Conservation (phyloP, 768 basidiomycete species). For the Lactarius tabidus region DNA sequence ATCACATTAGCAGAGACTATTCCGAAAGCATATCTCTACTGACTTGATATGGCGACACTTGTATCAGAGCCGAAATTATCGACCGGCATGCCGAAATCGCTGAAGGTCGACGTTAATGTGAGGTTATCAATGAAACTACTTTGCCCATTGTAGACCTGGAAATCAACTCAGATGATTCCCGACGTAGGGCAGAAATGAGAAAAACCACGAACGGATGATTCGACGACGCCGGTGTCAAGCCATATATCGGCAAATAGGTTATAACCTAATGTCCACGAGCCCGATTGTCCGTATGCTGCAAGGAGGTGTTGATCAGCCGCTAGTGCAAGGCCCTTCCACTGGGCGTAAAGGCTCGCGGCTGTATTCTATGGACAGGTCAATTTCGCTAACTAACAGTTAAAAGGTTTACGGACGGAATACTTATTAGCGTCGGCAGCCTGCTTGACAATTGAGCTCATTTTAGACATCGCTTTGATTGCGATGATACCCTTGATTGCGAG, state of each 20-base stretch:
- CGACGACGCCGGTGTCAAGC: constrained; percentile 51
- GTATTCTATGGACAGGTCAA: constrained; percentile 3
- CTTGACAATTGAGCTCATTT: constrained; percentile 40
- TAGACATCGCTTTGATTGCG: constrained; percentile 60
- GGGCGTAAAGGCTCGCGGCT: neutral
- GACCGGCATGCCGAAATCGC: constrained; percentile 14
- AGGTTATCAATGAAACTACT: constrained; percentile 7
- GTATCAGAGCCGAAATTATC: constrained; percentile 2
- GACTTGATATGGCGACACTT: neutral
- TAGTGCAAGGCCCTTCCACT: constrained; percentile 16
- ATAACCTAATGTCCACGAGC: constrained; percentile 57
- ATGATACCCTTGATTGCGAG: constrained; percentile 69
- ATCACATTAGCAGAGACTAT: neutral
- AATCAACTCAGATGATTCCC: neutral
- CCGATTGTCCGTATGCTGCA: constrained; percentile 4
- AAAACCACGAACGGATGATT: constrained; percentile 13
- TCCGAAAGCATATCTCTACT: neutral
- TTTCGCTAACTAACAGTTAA: neutral
- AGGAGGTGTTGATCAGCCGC: constrained; percentile 9
- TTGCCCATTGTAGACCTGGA: constrained; percentile 13
- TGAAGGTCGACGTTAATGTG: neutral
- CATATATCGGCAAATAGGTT: constrained; percentile 61
- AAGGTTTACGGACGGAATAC: constrained; percentile 28
- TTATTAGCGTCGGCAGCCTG: constrained; percentile 22
- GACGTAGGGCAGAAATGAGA: neutral